These are phyloP conservation scores for Dianthus caryophyllus DNA, from an alignment of 148 eudicot species.

Conservation along the genomic window DNA sequence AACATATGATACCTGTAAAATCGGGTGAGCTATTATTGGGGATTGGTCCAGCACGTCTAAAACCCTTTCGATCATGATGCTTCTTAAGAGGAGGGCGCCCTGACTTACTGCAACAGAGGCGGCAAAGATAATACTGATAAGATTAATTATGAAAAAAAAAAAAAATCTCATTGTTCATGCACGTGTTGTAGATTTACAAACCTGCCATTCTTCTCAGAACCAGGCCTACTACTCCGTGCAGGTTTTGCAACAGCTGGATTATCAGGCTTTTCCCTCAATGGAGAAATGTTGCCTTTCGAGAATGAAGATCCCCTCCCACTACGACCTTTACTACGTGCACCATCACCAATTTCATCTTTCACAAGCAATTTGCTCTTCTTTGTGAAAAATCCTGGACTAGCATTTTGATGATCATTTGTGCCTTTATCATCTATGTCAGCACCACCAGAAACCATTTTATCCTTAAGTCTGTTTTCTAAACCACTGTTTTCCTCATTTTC, in stretches of 20 bases:
- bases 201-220: slow-evolving; percentile 88
- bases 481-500: slow-evolving; percentile 77
- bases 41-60: slow-evolving; percentile 59
- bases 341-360: slow-evolving; percentile 63
- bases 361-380: slow-evolving; percentile 58
- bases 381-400: slow-evolving; percentile 36
- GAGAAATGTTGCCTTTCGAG: slow-evolving; percentile 53
- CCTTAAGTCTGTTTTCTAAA: slow-evolving; percentile 51
- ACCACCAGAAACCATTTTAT: slow-evolving; percentile 38
- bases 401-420: slow-evolving; percentile 40
- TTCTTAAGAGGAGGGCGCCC: slow-evolving; percentile 81
- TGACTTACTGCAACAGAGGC: slow-evolving; percentile 55
- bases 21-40: slow-evolving; percentile 63
- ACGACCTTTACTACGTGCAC: slow-evolving; percentile 70
- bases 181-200: slow-evolving; percentile 17
- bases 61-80: slow-evolving; percentile 71
- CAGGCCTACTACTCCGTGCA: slow-evolving; percentile 49
- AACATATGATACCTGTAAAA: slow-evolving; percentile 44
- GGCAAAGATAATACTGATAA: slow-evolving; percentile 12
- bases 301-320: slow-evolving; percentile 70
- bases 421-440: slow-evolving; percentile 50
- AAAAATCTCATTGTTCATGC: slow-evolving; percentile 1
- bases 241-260: slow-evolving; percentile 52
- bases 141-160: not conserved
- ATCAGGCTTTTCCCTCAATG: slow-evolving; percentile 60